A percentile compares a stretch with the other conserved stretches of the same genome.
These are phyloP conservation scores for Solanum ossicruentum DNA, from an alignment of 257 asterid species.

Conservation along the genomic window DNA sequence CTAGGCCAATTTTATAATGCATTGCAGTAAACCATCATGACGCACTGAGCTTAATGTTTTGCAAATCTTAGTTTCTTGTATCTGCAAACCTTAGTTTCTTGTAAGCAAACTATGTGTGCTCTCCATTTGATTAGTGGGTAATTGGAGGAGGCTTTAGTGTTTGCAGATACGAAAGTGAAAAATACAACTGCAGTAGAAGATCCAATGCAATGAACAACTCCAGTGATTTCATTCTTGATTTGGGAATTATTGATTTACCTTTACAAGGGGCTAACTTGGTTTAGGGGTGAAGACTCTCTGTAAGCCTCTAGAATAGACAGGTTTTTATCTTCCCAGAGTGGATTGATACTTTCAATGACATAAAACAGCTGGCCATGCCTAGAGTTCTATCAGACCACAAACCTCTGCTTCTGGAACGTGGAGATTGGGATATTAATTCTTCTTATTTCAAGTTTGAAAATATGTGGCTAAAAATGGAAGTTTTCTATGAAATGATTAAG, in stretches of 20 bases:
- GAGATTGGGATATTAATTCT: neutral
- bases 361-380: neutral
- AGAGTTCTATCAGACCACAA: neutral
- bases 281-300: no score
- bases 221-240: no score
- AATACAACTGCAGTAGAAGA: no score
- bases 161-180: no score
- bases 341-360: neutral
- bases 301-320: neutral
- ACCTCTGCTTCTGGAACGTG: neutral
- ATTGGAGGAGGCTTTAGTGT: no score
- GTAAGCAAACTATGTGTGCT: no score
- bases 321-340: neutral
- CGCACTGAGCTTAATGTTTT: neutral
- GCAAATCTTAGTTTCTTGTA: no score
- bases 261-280: no score
- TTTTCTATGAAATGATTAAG: neutral
- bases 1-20: neutral
- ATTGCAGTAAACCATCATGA: neutral
- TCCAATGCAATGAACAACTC: no score
- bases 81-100: no score
- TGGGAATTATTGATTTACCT: no score
- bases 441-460: neutral
- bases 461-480: neutral
- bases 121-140: no score